These are phyloP conservation scores for Liquidambar formosana DNA, from an alignment of 164 flowering plant species.

Conservation along the genomic window DNA sequence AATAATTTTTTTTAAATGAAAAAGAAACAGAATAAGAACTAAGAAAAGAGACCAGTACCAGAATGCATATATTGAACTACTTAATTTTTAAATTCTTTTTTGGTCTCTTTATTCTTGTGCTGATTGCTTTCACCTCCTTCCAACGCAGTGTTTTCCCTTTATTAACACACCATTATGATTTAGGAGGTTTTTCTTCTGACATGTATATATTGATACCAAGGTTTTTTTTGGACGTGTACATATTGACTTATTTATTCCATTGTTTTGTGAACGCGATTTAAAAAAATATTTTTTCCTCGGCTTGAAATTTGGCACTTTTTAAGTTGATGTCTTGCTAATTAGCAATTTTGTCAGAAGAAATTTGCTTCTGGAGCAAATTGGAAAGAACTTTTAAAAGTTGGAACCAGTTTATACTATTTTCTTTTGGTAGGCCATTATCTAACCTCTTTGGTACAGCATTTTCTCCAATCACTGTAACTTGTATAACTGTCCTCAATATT, in stretches of 20 bases:
- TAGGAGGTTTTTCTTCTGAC: too few relatives aligned
- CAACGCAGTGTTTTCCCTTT: not conserved
- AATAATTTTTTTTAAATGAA: not conserved
- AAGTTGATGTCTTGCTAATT: not conserved
- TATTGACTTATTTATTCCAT: too few relatives aligned
- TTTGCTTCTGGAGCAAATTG: not conserved
- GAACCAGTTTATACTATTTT: not conserved
- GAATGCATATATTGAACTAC: not conserved
- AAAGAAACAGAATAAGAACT: not conserved
- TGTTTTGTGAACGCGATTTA: not conserved
- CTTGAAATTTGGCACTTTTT: not conserved
- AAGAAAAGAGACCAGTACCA: too few relatives aligned
- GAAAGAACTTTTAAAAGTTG: not conserved
- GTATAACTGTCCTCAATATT: too few relatives aligned
- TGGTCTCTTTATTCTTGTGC: too few relatives aligned
- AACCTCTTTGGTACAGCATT: too few relatives aligned
- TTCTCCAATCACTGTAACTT: too few relatives aligned
- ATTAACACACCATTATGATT: too few relatives aligned
- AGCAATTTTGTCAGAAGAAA: not conserved
- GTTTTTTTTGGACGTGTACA: too few relatives aligned
- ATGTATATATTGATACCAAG: too few relatives aligned
- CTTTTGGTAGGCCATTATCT: not conserved
- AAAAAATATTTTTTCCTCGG: not conserved
- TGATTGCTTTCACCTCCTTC: not conserved
- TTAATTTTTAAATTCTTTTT: not conserved